These are phyloP conservation scores for Comarum palustre DNA, from an alignment of 306 rosid genomes.

Conservation along the genomic window DNA sequence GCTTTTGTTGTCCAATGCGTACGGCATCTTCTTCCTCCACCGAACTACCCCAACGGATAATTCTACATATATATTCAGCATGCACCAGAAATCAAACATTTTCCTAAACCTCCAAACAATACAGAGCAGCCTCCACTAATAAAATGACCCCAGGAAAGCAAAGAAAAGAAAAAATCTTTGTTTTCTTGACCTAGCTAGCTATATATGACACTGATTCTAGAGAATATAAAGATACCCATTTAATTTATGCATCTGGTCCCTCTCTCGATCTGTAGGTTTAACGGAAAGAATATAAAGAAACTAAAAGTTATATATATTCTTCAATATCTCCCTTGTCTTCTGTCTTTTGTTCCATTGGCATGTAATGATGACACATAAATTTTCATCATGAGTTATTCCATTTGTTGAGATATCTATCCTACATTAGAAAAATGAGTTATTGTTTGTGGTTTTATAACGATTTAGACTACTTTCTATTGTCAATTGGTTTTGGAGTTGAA, in stretches of 20 bases:
- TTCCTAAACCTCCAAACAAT: slow-evolving; percentile 38
- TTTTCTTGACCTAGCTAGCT: slow-evolving; percentile 33
- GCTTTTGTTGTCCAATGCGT: slow-evolving; percentile 51
- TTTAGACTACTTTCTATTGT: no score
- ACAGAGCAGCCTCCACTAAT: slow-evolving; percentile 24
- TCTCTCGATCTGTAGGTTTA: slow-evolving; percentile 27
- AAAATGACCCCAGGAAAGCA: neutral
- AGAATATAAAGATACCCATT: slow-evolving; percentile 50
- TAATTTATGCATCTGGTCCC: slow-evolving; percentile 24
- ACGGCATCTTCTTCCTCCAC: slow-evolving; percentile 62
- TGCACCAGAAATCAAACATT: neutral
- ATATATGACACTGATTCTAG: slow-evolving; percentile 42
- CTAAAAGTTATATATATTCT: slow-evolving; percentile 7
- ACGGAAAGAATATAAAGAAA: neutral
- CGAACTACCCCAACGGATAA: slow-evolving; percentile 44
- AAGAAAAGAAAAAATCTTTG: slow-evolving; percentile 36
- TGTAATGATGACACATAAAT: slow-evolving; percentile 45
- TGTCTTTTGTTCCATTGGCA: slow-evolving; percentile 35
- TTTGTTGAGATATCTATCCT: no score
- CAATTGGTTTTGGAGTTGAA: no score
- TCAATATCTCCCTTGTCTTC: slow-evolving; percentile 23
- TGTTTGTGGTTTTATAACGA: no score
- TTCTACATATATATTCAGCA: neutral
- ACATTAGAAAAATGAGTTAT: no score
- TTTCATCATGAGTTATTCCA: slow-evolving; percentile 32